Percentiles rank a stretch among this genome's conserved stretches.
Conservation (phyloP, 768 basidiomycete species). For the Botryobasidium botryosum region DNA sequence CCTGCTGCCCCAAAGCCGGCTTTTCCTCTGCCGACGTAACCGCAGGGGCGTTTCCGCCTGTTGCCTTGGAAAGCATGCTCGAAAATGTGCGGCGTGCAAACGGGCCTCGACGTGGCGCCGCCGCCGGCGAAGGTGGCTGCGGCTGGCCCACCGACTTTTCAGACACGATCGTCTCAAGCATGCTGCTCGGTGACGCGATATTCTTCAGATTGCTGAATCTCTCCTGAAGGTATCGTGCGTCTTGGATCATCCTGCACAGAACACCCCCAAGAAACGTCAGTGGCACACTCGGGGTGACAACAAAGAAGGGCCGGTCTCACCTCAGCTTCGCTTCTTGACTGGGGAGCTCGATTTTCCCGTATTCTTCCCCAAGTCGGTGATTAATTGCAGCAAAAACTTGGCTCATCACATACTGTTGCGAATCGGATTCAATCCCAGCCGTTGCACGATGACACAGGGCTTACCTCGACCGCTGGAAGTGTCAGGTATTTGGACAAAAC, state of each 20-base stretch:
- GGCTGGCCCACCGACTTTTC: conserved; percentile 35
- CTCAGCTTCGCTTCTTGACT: conserved; percentile 72
- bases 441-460: conserved; percentile 13
- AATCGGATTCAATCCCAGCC: conserved; percentile 8
- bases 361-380: conserved; percentile 77
- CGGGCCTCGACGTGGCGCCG: too few relatives aligned
- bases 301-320: conserved; percentile 26
- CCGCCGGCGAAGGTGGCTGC: background rate
- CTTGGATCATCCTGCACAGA: conserved; percentile 49
- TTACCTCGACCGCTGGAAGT: conserved; percentile 63
- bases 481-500: conserved; percentile 84
- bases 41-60: too few relatives aligned
- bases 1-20: too few relatives aligned
- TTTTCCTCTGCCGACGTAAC: too few relatives aligned
- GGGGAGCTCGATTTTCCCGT: conserved; percentile 63
- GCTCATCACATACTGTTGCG: conserved; percentile 68
- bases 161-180: conserved; percentile 71
- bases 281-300: background rate
- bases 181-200: conserved; percentile 45
- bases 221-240: conserved; percentile 59
- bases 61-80: too few relatives aligned
- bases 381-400: conserved; percentile 92
- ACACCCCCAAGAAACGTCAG: conserved; percentile 12
- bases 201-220: conserved; percentile 62
- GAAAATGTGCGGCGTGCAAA: too few relatives aligned